Percentiles rank a stretch among this genome's conserved stretches.
phyloP scores from a whole-genome alignment of 768 basidiomycete genomes.

The Hericium erinaceus region DNA sequence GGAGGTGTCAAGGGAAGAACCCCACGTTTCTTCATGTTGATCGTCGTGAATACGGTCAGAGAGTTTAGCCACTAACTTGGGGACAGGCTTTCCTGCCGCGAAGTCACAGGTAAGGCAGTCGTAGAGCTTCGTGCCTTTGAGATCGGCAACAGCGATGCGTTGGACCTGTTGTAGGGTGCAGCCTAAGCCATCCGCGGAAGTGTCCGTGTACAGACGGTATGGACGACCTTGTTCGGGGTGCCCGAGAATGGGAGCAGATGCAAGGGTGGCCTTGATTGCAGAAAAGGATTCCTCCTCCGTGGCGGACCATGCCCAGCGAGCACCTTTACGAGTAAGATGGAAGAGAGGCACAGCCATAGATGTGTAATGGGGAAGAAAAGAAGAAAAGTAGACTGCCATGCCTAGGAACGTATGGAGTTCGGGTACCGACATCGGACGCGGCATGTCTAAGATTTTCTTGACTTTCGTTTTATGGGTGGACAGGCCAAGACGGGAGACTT shows the following conservation, averaged over 20 bases:
- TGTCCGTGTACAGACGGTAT: conserved; percentile 23
- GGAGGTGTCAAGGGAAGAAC: no score
- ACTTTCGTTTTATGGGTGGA: no score
- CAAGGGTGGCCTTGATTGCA: conserved; percentile 22
- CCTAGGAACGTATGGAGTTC: conserved; percentile 23
- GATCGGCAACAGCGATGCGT: no score
- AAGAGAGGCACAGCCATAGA: conserved; percentile 27
- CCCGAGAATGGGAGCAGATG: conserved; percentile 24
- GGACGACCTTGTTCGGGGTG: conserved; percentile 21
- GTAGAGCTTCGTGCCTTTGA: no score
- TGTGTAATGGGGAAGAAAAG: conserved; percentile 28
- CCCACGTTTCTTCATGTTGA: conserved; percentile 12
- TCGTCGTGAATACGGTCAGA: conserved; percentile 4
- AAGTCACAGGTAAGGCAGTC: no score
- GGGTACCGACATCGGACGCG: no score
- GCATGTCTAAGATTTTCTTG: no score
- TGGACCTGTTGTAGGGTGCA: conserved; percentile 15
- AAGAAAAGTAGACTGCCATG: conserved; percentile 29
- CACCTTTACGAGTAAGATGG: conserved; percentile 22
- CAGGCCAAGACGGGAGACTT: no score
- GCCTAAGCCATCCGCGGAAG: conserved; percentile 2
- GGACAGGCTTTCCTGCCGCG: no score
- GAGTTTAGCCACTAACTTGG: conserved; percentile 4
- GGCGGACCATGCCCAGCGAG: conserved; percentile 16
- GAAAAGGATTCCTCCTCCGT: conserved; percentile 21